These are phyloP conservation scores for Solanum chilense DNA, from an alignment of 257 asterid species.

Conservation along the genomic window DNA sequence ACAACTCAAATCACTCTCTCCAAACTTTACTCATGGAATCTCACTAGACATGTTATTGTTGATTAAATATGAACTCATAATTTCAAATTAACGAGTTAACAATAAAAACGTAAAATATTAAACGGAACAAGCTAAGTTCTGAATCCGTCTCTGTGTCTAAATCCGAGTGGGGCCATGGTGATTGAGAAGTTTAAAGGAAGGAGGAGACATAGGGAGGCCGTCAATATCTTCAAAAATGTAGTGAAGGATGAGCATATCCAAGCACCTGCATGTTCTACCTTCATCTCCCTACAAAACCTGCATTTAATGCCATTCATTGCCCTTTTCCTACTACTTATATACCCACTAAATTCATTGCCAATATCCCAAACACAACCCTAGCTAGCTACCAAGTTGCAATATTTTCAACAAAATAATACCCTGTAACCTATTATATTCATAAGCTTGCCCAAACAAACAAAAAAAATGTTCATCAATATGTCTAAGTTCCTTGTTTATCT, in stretches of 20 bases:
- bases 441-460: not conserved
- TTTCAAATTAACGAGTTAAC: not conserved
- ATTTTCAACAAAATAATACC: not conserved
- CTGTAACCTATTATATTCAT: not conserved
- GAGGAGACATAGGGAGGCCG: constrained; percentile 35
- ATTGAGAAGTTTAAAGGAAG: not conserved
- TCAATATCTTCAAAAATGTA: constrained; percentile 28
- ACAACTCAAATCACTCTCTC: not conserved
- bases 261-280: constrained; percentile 58
- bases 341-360: not conserved
- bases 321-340: constrained; percentile 10
- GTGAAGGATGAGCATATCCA: constrained; percentile 15
- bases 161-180: not conserved
- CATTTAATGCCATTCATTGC: constrained; percentile 44
- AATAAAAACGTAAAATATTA: not conserved
- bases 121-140: not conserved
- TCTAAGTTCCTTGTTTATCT: constrained; percentile 18
- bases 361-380: not conserved
- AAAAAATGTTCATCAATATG: constrained; percentile 6
- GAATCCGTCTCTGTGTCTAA: not conserved
- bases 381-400: not conserved
- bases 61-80: not conserved
- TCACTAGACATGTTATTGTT: not conserved
- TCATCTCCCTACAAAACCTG: constrained; percentile 27
- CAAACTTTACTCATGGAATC: not conserved